Evolutionary conservation across 2,329 filamentous ascomycete species (phyloP).

Genomic region (Sporothrix dimorphospora): DNA sequence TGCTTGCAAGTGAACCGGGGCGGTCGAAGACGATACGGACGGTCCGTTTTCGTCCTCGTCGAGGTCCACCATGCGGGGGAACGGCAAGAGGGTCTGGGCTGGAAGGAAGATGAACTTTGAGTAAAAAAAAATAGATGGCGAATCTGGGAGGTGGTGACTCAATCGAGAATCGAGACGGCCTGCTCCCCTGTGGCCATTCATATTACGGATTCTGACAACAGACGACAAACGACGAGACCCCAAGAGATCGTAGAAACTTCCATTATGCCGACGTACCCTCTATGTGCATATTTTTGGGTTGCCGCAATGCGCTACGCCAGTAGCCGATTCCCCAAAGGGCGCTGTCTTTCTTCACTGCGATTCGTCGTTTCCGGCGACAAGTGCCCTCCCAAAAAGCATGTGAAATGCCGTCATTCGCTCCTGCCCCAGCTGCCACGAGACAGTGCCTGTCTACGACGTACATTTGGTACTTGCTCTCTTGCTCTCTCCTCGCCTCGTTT

Average conservation of each 20-base stretch:
- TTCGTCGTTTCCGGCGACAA: conserved; percentile 8
- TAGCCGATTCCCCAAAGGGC: neutral
- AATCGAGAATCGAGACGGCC: neutral
- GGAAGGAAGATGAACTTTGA: neutral
- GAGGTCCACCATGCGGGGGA: conserved; percentile 15
- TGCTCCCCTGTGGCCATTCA: neutral
- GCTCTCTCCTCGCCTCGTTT: neutral
- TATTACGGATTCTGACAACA: neutral
- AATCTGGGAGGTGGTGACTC: neutral
- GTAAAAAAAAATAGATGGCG: neutral
- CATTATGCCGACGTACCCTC: neutral
- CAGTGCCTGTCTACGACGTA: neutral
- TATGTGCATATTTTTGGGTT: neutral
- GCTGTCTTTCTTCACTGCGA: neutral
- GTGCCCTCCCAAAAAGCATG: conserved; percentile 23
- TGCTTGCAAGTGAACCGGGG: neutral
- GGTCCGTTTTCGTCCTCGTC: neutral
- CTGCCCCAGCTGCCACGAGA: neutral
- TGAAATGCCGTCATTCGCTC: conserved; percentile 19
- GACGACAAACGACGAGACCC: neutral
- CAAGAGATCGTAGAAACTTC: neutral
- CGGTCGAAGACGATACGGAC: too few relatives aligned
- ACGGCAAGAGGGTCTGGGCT: conserved; percentile 16
- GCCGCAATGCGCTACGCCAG: neutral
- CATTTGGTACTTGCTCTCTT: neutral